Conservation (phyloP, 257 asterid genomes). For the Lithospermum erythrorhizon region DNA sequence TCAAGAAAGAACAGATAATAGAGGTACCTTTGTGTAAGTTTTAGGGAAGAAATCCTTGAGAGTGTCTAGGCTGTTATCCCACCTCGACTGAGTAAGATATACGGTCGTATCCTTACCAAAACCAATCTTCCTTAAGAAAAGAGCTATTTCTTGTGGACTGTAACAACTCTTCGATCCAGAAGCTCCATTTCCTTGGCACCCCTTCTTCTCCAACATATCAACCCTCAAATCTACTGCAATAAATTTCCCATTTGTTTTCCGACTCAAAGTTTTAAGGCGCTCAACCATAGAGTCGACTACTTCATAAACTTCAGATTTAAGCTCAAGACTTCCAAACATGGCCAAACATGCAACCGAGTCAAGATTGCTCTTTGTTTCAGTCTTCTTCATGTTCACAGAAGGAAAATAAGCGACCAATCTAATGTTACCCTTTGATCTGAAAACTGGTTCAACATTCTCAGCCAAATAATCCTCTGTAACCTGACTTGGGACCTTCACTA, state of each 20-base stretch:
- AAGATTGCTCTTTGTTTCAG: constrained; percentile 35
- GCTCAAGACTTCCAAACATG: constrained; percentile 81
- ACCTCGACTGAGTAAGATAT: constrained; percentile 69
- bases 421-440: constrained; percentile 63
- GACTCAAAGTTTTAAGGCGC: constrained; percentile 65
- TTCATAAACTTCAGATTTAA: constrained; percentile 67
- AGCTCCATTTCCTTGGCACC: constrained; percentile 46
- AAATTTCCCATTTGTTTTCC: constrained; percentile 80
- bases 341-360: constrained; percentile 80
- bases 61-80: constrained; percentile 74
- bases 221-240: constrained; percentile 82
- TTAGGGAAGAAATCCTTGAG: constrained; percentile 72
- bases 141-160: constrained; percentile 62
- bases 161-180: constrained; percentile 68
- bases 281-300: constrained; percentile 79
- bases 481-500: constrained; percentile 82
- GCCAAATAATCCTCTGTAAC: constrained; percentile 61
- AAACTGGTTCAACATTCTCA: constrained; percentile 57
- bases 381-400: constrained; percentile 81
- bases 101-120: constrained; percentile 61
- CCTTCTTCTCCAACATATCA: constrained; percentile 75
- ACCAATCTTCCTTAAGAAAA: constrained; percentile 59
- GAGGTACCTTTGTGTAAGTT: constrained; percentile 68
- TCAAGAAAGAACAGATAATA: background rate
- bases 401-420: constrained; percentile 84